A percentile compares a stretch with the other conserved stretches of the same genome.
phyloP scores from a whole-genome alignment of 345 rosid species.

The Aurinia saxatilis region DNA sequence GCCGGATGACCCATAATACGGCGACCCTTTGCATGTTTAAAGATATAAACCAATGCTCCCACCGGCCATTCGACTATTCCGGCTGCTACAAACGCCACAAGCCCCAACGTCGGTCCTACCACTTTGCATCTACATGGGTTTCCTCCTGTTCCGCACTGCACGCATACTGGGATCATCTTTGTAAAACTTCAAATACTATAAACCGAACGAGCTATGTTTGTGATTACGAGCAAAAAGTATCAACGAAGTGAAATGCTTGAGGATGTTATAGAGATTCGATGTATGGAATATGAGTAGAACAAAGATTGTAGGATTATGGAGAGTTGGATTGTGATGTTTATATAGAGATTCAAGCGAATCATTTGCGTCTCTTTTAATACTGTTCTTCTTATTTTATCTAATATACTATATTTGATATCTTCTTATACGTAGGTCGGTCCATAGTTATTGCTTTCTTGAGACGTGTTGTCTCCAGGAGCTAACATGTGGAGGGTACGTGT shows the following conservation, averaged over 20 bases:
- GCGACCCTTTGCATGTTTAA: constrained; percentile 61
- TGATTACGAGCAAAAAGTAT: no score
- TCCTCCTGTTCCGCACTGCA: constrained; percentile 58
- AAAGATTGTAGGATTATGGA: background rate
- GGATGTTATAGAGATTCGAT: constrained; percentile 18
- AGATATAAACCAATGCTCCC: constrained; percentile 73
- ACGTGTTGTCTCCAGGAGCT: background rate
- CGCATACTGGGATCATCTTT: constrained; percentile 47
- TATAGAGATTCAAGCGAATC: constrained; percentile 23
- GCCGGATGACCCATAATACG: constrained; percentile 87
- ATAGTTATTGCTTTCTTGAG: background rate
- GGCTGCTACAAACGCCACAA: constrained; percentile 64
- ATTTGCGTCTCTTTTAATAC: background rate
- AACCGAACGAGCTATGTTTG: no score
- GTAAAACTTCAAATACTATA: no score
- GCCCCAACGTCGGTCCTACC: constrained; percentile 73
- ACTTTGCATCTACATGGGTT: constrained; percentile 90
- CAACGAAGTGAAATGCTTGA: constrained; percentile 1
- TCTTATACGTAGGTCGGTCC: constrained; percentile 11
- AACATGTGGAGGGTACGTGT: constrained; percentile 20
- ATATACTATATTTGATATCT: no score
- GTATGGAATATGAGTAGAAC: constrained; percentile 15
- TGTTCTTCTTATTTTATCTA: no score
- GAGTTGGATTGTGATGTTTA: constrained; percentile 17
- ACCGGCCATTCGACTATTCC: constrained; percentile 83